These are phyloP conservation scores for Trametes sanguinea DNA, from an alignment of 768 basidiomycete species.

Conservation along the genomic window DNA sequence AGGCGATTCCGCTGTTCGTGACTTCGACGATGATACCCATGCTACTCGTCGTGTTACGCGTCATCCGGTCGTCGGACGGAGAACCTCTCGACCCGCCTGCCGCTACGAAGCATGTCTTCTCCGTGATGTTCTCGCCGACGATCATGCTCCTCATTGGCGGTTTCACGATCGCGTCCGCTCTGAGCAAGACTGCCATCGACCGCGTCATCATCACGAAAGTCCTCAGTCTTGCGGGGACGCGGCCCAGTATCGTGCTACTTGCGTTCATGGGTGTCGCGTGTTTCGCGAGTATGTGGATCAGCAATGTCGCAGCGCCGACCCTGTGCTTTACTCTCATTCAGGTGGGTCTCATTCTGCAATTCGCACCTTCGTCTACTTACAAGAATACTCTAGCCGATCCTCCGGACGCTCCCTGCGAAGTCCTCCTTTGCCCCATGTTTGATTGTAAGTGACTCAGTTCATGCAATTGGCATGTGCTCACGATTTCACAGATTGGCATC, in stretches of 20 bases:
- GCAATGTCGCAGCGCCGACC: conserved; percentile 97
- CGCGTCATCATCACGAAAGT: conserved; percentile 88
- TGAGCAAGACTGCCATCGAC: conserved; percentile 96
- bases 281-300: conserved; percentile 99
- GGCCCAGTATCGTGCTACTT: conserved; percentile 83
- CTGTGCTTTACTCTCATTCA: conserved; percentile 95
- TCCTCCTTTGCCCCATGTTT: conserved; percentile 88
- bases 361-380: conserved; percentile 10
- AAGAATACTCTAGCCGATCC: conserved; percentile 69
- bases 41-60: conserved; percentile 80
- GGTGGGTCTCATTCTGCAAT: conserved; percentile 45
- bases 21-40: conserved; percentile 90
- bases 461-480: neutral
- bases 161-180: conserved; percentile 95
- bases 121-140: conserved; percentile 94
- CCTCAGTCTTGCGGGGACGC: conserved; percentile 85
- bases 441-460: conserved; percentile 60
- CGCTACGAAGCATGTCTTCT: conserved; percentile 93
- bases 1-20: conserved; percentile 98
- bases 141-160: conserved; percentile 99
- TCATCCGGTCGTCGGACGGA: conserved; percentile 65
- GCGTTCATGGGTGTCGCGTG: conserved; percentile 96
- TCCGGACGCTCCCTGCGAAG: conserved; percentile 85
- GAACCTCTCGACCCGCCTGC: conserved; percentile 55
- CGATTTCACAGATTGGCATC: conserved; percentile 73